These are phyloP conservation scores for Cardiosporidium cionae DNA, from an alignment of 169 alveolate genomes.

Conservation along the genomic window DNA sequence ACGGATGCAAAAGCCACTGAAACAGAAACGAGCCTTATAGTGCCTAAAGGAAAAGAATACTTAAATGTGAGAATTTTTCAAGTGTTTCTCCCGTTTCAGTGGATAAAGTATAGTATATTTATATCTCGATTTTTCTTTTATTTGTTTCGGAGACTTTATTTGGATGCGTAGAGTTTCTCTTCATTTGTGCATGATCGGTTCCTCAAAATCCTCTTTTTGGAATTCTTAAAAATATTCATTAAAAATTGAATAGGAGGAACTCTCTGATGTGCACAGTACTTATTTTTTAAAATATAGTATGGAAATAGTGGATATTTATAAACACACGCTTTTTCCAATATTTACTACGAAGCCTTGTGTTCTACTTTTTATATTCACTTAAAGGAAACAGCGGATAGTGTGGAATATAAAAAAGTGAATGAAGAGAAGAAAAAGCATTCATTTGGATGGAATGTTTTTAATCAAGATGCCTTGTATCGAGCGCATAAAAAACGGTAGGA, in stretches of 20 bases:
- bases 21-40: constrained; percentile 18
- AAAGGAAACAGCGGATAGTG: constrained; percentile 32
- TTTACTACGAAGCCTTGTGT: too few relatives aligned
- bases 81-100: too few relatives aligned
- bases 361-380: constrained; percentile 23
- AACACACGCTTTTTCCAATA: too few relatives aligned
- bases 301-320: too few relatives aligned
- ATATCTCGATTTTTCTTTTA: background rate
- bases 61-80: background rate
- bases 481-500: constrained; percentile 73
- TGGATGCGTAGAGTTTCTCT: too few relatives aligned
- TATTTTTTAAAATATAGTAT: too few relatives aligned
- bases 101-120: background rate
- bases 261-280: too few relatives aligned
- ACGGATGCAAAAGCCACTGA: constrained; percentile 22
- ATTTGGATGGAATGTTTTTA: constrained; percentile 81
- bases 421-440: constrained; percentile 35
- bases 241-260: too few relatives aligned
- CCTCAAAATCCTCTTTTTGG: too few relatives aligned
- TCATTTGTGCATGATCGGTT: too few relatives aligned
- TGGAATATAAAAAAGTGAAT: constrained; percentile 15
- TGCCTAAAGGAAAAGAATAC: constrained; percentile 34
- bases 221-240: too few relatives aligned
- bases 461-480: constrained; percentile 73
- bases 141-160: too few relatives aligned